Evolutionary conservation across 192 early-diverging fungal species (phyloP), one percentile per base, ranked within the genome.

Genomic region (Chytriomyces confervae): DNA sequence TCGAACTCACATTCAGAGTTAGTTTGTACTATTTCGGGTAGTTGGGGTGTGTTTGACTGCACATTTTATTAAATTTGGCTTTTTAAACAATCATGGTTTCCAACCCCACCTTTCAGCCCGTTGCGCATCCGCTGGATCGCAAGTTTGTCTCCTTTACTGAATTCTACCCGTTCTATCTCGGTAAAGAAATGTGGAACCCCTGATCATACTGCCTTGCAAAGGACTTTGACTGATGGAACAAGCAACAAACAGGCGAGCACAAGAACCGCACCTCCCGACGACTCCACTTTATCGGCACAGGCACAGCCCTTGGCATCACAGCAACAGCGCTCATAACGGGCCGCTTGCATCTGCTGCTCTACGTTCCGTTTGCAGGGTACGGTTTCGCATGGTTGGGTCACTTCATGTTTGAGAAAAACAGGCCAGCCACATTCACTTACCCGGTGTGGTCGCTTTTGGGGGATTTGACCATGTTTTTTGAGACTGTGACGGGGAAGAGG

Each of bases 141-240:
- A 80, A 83, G 0, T 90, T 90, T 77, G 69, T 80, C 18, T 77
- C 88, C n/a, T 86, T 90, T 63, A 75, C 82, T 48, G 84, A 81
- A 5, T 93, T 93, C 64, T 93, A 92, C 67, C 90, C 91, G 46
- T 93, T 89, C 68, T 93, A 93, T 62, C 80, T 93, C 10, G 87
- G 87, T 7, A 87, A 90, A 36, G 36, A 36, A 36, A 36, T 36
- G 3, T 36, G 36, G 36, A 36, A 4, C 36, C 87, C 87, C 89
- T 79, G 83, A 80, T 62, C 44, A 72, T 50, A 47, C 9, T 49
- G 51, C 13, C 65, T 20, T 45, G 63, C 18, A 13, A 13, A 79
- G 18, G 5, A 75, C 9, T 66, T 65, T n/a, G 78, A 74, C 60
- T n/a, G 1, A 75, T 69, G 18, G 16, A 13, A n/a, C 53, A 57